These are phyloP conservation scores for Leishmania guyanensis DNA, from an alignment of 208 protist species.

Conservation along the genomic window DNA sequence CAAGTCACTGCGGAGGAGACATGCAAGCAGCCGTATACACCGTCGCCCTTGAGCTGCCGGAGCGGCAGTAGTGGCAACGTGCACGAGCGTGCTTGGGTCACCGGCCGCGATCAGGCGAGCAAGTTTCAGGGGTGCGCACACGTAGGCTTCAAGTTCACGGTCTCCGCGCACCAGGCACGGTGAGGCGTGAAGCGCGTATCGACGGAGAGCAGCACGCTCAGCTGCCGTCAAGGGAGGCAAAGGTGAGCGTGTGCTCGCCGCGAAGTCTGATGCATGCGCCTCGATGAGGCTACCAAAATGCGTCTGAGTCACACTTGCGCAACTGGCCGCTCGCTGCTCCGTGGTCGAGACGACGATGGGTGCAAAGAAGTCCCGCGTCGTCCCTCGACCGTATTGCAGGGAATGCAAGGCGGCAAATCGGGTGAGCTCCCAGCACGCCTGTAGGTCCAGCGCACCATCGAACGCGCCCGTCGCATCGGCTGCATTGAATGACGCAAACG, in stretches of 20 bases:
- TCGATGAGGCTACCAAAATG: not conserved
- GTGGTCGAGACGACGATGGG: not conserved
- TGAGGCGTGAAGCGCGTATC: conserved; percentile 15
- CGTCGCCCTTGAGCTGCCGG: conserved; percentile 11
- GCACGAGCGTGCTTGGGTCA: conserved; percentile 9
- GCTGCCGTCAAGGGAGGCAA: not conserved
- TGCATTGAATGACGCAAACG: not conserved
- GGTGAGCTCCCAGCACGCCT: conserved; percentile 13
- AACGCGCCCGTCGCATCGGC: not conserved
- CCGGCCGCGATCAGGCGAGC: conserved; percentile 8
- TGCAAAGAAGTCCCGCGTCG: conserved; percentile 10
- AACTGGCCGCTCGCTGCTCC: not conserved
- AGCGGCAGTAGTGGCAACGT: conserved; percentile 7
- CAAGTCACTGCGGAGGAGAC: conserved; percentile 28
- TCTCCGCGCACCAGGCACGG: conserved; percentile 25
- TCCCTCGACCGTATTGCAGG: conserved; percentile 10
- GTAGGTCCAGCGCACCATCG: conserved; percentile 3
- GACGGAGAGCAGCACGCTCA: conserved; percentile 8
- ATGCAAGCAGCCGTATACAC: conserved; percentile 24
- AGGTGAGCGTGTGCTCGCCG: not conserved
- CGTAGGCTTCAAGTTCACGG: conserved; percentile 9
- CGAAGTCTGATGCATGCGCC: not conserved
- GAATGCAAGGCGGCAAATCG: conserved; percentile 12
- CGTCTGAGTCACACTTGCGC: not conserved
- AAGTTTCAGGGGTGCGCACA: conserved; percentile 25